Evolutionary conservation across 1,284 basidiomycete species (phyloP).

Genomic region (Cerrena zonata): DNA sequence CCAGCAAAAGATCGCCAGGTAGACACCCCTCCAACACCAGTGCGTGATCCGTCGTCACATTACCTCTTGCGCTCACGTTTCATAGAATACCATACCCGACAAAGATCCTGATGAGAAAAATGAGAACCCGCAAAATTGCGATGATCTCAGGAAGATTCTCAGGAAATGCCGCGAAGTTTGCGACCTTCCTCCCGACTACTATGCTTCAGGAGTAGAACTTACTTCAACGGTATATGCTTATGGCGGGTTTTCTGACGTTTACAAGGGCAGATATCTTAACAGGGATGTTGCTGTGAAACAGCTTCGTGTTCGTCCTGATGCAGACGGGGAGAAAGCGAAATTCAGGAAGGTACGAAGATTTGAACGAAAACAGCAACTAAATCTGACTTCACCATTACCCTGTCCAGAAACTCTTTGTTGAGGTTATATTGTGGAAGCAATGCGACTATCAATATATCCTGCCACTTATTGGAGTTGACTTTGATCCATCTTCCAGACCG

Average conservation of each 20-base stretch:
- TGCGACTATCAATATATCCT: constrained; percentile 4
- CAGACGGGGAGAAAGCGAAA: too few relatives aligned
- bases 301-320: background rate
- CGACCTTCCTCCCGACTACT: background rate
- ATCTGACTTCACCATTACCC: too few relatives aligned
- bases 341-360: too few relatives aligned
- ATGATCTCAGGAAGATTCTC: too few relatives aligned
- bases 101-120: too few relatives aligned
- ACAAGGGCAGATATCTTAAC: background rate
- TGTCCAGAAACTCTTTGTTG: constrained; percentile 15
- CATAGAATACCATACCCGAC: too few relatives aligned
- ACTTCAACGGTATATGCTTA: background rate
- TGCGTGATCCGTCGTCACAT: too few relatives aligned
- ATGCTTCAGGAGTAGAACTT: background rate
- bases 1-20: too few relatives aligned
- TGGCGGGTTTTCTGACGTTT: constrained; percentile 5
- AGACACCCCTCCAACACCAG: too few relatives aligned
- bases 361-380: background rate
- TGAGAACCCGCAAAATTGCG: too few relatives aligned
- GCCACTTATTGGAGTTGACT: constrained; percentile 5
- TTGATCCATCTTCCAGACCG: background rate
- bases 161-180: too few relatives aligned
- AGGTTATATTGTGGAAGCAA: constrained; percentile 2
- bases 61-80: too few relatives aligned
- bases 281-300: constrained; percentile 2